phyloP scores from a whole-genome alignment of 2,329 filamentous ascomycete genomes.

The Alternaria dauci region DNA sequence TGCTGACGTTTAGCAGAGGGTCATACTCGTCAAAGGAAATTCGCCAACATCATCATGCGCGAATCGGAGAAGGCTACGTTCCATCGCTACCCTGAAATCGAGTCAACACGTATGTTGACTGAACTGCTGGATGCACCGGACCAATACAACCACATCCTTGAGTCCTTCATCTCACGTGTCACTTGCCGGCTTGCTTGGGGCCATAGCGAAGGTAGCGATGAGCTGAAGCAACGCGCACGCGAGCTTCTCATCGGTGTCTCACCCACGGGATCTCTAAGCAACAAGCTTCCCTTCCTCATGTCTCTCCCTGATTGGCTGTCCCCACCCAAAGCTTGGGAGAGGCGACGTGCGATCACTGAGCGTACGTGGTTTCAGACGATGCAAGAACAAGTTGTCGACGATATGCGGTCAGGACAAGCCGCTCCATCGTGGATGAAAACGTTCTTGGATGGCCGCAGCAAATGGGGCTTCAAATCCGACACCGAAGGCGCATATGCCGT shows the following conservation, averaged over 20 bases:
- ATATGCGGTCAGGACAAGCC: slow-evolving; percentile 46
- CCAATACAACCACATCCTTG: slow-evolving; percentile 55
- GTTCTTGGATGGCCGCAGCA: slow-evolving; percentile 52
- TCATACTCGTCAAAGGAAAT: slow-evolving; percentile 56
- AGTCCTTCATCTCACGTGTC: slow-evolving; percentile 57
- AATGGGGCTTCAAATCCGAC: slow-evolving; percentile 55
- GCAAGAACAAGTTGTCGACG: slow-evolving; percentile 52
- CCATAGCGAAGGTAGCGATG: slow-evolving; percentile 54
- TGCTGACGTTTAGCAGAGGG: slow-evolving; percentile 42
- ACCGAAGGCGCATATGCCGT: slow-evolving; percentile 57
- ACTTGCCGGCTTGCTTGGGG: slow-evolving; percentile 59
- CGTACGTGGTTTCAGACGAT: slow-evolving; percentile 55
- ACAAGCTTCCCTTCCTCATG: slow-evolving; percentile 58
- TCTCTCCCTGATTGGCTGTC: slow-evolving; percentile 54
- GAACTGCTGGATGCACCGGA: slow-evolving; percentile 55
- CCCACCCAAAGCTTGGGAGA: slow-evolving; percentile 57
- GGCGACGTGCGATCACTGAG: slow-evolving; percentile 54
- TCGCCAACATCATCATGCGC: slow-evolving; percentile 57
- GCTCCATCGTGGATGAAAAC: slow-evolving; percentile 55
- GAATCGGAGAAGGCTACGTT: slow-evolving; percentile 53
- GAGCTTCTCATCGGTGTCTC: slow-evolving; percentile 58
- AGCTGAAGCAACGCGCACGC: slow-evolving; percentile 57
- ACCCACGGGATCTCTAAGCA: slow-evolving; percentile 56
- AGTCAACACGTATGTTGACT: slow-evolving; percentile 56
- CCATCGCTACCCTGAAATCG: slow-evolving; percentile 56